Conservation (phyloP, 805 yeast genomes). For the Candida ulmi region DNA sequence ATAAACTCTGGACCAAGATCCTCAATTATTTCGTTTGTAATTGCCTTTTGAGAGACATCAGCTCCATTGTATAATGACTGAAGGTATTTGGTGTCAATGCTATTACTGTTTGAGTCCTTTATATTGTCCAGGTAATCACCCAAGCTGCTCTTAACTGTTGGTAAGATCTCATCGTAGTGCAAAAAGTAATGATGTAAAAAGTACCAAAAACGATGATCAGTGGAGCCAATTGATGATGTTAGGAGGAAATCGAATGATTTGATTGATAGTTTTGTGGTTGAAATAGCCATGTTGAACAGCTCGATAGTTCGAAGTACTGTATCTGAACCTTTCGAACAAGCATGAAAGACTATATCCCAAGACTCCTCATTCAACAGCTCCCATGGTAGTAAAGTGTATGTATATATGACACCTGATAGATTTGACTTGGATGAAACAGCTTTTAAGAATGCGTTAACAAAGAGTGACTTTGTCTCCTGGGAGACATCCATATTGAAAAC, state of each 20-base stretch:
- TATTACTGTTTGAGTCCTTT: background rate
- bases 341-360: conserved; percentile 10
- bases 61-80: too few species aligned
- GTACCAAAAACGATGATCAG: background rate
- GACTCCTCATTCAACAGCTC: conserved; percentile 1
- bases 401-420: conserved; percentile 15
- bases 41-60: too few species aligned
- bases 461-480: conserved; percentile 2
- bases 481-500: background rate
- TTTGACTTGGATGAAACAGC: conserved; percentile 11
- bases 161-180: background rate
- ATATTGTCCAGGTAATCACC: background rate
- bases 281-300: conserved; percentile 6
- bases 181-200: background rate
- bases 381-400: conserved; percentile 8
- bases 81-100: too few species aligned
- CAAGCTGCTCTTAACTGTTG: background rate
- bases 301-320: conserved; percentile 7
- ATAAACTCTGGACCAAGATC: background rate
- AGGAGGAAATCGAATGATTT: conserved; percentile 1
- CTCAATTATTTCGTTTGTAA: too few species aligned
- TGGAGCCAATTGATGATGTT: background rate
- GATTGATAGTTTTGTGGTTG: background rate
- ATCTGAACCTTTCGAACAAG: conserved; percentile 13
- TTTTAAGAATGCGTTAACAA: conserved; percentile 8